Evolutionary conservation across 2,329 filamentous ascomycete genomes (phyloP), one percentile per base, ranked within the genome.

Genomic region (Leptographium radiaticola): DNA sequence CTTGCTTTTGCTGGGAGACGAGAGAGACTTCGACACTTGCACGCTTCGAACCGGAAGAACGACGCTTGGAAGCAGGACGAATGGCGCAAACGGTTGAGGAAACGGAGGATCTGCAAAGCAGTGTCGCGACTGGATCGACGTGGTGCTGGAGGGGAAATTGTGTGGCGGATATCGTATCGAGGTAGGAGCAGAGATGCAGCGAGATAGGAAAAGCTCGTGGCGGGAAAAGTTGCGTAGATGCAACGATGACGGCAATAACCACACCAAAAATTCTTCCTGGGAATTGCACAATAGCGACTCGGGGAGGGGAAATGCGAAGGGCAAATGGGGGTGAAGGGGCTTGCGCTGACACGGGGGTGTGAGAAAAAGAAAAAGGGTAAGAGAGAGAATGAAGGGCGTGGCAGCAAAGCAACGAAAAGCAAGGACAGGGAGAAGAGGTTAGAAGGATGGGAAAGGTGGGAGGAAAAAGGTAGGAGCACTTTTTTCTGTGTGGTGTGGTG

Each of bases 281-380:
- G 51, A 55, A 57, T 42, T 52, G 52, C 54, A 58, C 46, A 38
- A 42, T 43, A 45, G 30, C 40, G 34, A 55, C 42, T 25, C 25
- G 47, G 38, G 12, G 30, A 44, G 46, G 36, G 47, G 51, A 52
- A 51, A 55, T 50, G 53, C 46, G 51, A 51, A 44, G 34, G 49
- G 43, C 45, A 52, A 45, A 53, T 12, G 49, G 39, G 25, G 25
- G 36, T n/a, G 16, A 31, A 15, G 49, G 31, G 40, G 31, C 18
- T 25, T 43, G 39, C 10, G 15, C 15, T 34, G 49, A 43, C 38
- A 43, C 38, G 18, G 30, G 25, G 49, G 25, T 20, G 30, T 43
- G 43, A 48, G 43, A 53, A 48, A 45, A 40, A 40, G 30, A 31
- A 49, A 49, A 47, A 52, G 44, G 50, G 44, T 40, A 33, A 42